Percentiles rank a stretch among this genome's conserved stretches.
phyloP scores from a whole-genome alignment of 768 basidiomycete genomes.

The Collybia mongolica region DNA sequence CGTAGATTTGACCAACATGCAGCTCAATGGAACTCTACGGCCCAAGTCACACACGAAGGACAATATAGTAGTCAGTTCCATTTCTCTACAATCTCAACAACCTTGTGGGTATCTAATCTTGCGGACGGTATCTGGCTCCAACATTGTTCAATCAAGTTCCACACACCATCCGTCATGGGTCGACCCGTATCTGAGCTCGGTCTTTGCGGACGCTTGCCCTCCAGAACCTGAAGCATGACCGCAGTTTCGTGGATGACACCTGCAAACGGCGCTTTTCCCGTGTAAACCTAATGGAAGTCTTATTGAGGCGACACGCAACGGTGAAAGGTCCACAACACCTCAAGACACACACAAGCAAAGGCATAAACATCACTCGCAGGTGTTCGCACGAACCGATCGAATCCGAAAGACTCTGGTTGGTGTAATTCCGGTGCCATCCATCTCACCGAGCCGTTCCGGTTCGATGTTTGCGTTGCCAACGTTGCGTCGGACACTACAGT shows the following conservation, averaged over 20 bases:
- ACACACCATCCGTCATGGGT: no score
- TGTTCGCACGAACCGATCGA: conserved; percentile 12
- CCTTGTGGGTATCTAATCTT: no score
- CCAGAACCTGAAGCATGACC: conserved; percentile 1
- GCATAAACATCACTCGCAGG: conserved; percentile 26
- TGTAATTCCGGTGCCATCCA: conserved; percentile 31
- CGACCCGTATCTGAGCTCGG: neutral
- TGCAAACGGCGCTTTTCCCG: conserved; percentile 16
- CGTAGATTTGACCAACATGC: no score
- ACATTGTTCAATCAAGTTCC: no score
- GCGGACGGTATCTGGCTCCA: no score
- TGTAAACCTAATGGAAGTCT: conserved; percentile 14
- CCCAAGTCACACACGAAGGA: no score
- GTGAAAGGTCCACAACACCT: conserved; percentile 13
- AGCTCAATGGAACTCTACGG: no score
- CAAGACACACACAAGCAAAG: conserved; percentile 21
- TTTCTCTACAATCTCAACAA: no score
- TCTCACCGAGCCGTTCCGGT: conserved; percentile 15
- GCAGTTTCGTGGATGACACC: conserved; percentile 1
- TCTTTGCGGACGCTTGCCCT: conserved; percentile 1
- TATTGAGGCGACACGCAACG: neutral
- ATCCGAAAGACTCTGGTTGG: conserved; percentile 14
- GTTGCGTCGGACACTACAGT: conserved; percentile 19
- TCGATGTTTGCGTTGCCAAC: conserved; percentile 8
- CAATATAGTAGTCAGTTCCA: no score